phyloP scores from a whole-genome alignment of 345 rosid species.

The Salix koriyanagi region DNA sequence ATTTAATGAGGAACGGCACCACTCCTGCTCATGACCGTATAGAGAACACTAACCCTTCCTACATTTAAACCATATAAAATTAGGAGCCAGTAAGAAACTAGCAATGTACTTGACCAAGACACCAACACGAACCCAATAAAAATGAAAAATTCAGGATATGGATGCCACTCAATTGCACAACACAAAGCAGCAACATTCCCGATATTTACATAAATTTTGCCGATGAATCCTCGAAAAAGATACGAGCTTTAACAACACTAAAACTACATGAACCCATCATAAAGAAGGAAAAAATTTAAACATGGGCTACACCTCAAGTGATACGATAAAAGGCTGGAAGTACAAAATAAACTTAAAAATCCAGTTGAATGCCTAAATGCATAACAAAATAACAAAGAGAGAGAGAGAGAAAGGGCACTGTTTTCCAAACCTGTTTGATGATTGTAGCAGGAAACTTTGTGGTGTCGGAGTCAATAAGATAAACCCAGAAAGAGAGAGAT shows the following conservation, averaged over 20 bases:
- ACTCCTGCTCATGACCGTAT: not conserved
- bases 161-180: too few species aligned
- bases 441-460: conserved; percentile 44
- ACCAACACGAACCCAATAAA: not conserved
- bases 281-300: too few species aligned
- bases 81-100: too few species aligned
- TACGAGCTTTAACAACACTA: too few species aligned
- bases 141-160: not conserved
- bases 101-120: not conserved
- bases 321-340: too few species aligned
- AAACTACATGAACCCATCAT: too few species aligned
- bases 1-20: not conserved
- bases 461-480: conserved; percentile 43
- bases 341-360: too few species aligned
- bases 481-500: conserved; percentile 64
- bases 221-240: too few species aligned
- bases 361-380: too few species aligned
- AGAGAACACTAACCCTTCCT: not conserved
- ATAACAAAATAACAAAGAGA: too few species aligned
- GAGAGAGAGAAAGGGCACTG: not conserved
- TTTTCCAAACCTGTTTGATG: conserved; percentile 46
- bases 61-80: not conserved
- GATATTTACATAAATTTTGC: too few species aligned
- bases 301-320: too few species aligned
- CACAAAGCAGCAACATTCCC: not conserved